These are phyloP conservation scores for Fusarium sp. DNA, from an alignment of 2,329 filamentous ascomycete genomes.

Conservation along the genomic window DNA sequence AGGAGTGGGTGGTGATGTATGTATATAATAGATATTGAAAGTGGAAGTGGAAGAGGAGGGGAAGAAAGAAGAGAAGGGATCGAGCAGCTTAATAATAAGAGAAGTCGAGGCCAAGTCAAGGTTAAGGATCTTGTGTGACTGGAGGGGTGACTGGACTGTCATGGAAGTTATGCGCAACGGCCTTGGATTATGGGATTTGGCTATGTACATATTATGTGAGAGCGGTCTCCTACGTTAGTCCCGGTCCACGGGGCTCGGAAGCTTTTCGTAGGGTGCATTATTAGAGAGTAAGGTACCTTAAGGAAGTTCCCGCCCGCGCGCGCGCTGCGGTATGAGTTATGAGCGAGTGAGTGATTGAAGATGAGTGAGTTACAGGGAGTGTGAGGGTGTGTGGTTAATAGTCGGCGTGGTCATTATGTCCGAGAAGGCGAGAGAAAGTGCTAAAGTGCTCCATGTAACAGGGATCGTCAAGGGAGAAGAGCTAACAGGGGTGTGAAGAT, in stretches of 20 bases:
- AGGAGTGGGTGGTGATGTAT: slow-evolving; percentile 16
- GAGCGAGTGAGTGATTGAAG: background rate
- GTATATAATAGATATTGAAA: slow-evolving; percentile 37
- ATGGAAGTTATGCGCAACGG: slow-evolving; percentile 29
- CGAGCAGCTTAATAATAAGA: slow-evolving; percentile 45
- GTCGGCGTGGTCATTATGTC: slow-evolving; percentile 56
- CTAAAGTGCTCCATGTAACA: slow-evolving; percentile 7
- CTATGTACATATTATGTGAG: slow-evolving; percentile 41
- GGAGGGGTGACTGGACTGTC: slow-evolving; percentile 11
- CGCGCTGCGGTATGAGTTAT: slow-evolving; percentile 5
- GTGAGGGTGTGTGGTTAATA: slow-evolving; percentile 37
- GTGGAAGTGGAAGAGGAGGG: slow-evolving; percentile 14
- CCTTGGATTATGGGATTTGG: slow-evolving; percentile 25
- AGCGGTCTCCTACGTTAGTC: slow-evolving; percentile 6
- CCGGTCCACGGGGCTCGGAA: slow-evolving; percentile 39
- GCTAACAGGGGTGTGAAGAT: slow-evolving; percentile 4
- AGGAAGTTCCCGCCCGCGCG: slow-evolving; percentile 34
- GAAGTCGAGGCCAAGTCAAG: slow-evolving; percentile 22
- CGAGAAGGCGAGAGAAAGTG: slow-evolving; percentile 48
- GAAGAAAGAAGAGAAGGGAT: slow-evolving; percentile 23
- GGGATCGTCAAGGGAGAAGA: slow-evolving; percentile 33
- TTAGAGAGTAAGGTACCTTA: background rate
- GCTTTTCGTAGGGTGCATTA: slow-evolving; percentile 35
- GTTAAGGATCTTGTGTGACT: slow-evolving; percentile 31
- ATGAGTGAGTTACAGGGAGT: background rate